phyloP scores from a whole-genome alignment of 2,329 filamentous ascomycete genomes.

The Trichoderma sp. region DNA sequence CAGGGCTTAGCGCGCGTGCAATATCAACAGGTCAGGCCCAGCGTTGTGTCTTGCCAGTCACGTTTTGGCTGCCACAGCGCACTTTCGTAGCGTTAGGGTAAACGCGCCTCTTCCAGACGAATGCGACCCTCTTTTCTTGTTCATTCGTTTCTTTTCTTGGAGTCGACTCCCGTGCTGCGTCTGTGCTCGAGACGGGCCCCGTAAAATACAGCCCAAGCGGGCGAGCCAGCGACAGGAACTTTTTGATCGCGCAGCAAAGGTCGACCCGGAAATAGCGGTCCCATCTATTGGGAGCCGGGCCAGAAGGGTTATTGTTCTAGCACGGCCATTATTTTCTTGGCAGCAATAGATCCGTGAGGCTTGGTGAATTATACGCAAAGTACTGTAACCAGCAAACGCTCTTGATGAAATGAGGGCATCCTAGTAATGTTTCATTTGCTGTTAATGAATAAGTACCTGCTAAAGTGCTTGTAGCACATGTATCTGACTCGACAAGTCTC shows the following conservation, averaged over 20 bases:
- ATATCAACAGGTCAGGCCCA: neutral
- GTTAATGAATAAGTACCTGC: neutral
- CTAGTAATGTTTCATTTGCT: neutral
- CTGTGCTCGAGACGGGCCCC: neutral
- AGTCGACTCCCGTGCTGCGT: neutral
- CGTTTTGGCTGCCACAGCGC: neutral
- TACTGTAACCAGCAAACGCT: neutral
- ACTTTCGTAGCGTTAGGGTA: neutral
- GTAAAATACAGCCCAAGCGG: slow-evolving; percentile 5
- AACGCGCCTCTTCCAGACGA: neutral
- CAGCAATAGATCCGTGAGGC: neutral
- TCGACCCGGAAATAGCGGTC: slow-evolving; percentile 1
- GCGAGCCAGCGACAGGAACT: neutral
- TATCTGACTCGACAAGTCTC: neutral
- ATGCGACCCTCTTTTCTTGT: slow-evolving; percentile 3
- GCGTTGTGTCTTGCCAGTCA: neutral
- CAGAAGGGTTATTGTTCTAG: neutral
- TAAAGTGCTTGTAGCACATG: neutral
- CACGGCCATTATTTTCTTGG: neutral
- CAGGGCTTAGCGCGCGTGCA: slow-evolving; percentile 28
- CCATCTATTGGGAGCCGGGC: neutral
- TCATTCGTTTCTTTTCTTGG: neutral
- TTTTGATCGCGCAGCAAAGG: slow-evolving; percentile 1
- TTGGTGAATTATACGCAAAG: neutral
- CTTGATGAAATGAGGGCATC: neutral